phyloP scores from a whole-genome alignment of 495 filamentous ascomycete species.

The Penicillium salamii region DNA sequence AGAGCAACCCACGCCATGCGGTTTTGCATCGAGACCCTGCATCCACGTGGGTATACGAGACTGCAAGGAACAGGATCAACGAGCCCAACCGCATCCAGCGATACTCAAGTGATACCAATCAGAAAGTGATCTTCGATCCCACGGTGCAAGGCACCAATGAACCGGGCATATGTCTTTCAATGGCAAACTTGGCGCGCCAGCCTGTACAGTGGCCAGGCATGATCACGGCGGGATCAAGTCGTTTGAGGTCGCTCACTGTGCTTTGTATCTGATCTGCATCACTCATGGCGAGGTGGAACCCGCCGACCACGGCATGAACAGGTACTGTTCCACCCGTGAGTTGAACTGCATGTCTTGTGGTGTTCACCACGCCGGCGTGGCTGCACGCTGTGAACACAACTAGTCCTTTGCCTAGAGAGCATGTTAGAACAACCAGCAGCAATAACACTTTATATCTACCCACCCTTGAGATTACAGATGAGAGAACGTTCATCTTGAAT shows the following conservation, averaged over 20 bases:
- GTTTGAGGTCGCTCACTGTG: slow-evolving; percentile 52
- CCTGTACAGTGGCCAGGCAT: slow-evolving; percentile 61
- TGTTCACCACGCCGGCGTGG: slow-evolving; percentile 60
- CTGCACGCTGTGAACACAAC: slow-evolving; percentile 64
- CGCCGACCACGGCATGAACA: slow-evolving; percentile 57
- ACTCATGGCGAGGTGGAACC: slow-evolving; percentile 56
- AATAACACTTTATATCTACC: background rate
- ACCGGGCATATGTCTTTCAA: slow-evolving; percentile 56
- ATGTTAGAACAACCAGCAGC: slow-evolving; percentile 1
- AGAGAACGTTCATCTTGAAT: slow-evolving; percentile 60
- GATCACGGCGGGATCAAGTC: slow-evolving; percentile 50
- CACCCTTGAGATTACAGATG: slow-evolving; percentile 57
- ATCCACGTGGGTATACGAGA: slow-evolving; percentile 18
- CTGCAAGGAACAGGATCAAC: slow-evolving; percentile 11
- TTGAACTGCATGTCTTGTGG: slow-evolving; percentile 47
- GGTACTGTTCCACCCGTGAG: slow-evolving; percentile 36
- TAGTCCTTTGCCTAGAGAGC: slow-evolving; percentile 47
- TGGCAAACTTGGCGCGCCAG: slow-evolving; percentile 59
- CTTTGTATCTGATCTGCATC: slow-evolving; percentile 41
- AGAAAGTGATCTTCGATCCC: slow-evolving; percentile 49
- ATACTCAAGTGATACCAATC: slow-evolving; percentile 16
- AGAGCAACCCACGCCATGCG: slow-evolving; percentile 15
- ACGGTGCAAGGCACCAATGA: slow-evolving; percentile 56
- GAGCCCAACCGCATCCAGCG: background rate
- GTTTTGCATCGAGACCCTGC: slow-evolving; percentile 3